Evolutionary conservation across 345 rosid genomes (phyloP).

Genomic region (Streptanthus diversifolius): DNA sequence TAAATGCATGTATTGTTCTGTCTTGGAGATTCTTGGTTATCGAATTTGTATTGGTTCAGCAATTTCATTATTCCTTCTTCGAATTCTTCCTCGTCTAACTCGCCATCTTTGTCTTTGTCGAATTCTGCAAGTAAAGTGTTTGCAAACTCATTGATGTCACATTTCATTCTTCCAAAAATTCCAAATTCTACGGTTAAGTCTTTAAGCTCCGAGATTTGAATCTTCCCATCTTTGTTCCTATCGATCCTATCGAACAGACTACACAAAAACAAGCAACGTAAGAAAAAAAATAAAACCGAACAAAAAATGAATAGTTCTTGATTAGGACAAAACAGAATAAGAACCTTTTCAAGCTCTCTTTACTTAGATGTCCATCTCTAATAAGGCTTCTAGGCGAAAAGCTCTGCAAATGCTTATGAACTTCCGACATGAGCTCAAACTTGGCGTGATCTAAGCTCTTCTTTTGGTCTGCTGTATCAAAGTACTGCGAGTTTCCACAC

Average conservation of each 20-base stretch:
- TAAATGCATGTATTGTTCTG: constrained; percentile 28
- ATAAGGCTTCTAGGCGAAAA: constrained; percentile 33
- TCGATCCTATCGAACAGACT: constrained; percentile 35
- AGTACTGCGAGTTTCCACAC: constrained; percentile 16
- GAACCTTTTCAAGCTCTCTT: constrained; percentile 39
- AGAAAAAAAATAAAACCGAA: not conserved
- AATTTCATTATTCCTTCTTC: constrained; percentile 34
- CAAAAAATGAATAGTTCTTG: not conserved
- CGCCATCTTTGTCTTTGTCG: constrained; percentile 36
- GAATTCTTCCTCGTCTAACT: constrained; percentile 30
- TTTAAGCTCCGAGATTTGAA: constrained; percentile 35
- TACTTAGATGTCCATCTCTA: constrained; percentile 35
- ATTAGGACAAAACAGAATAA: not conserved
- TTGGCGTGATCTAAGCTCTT: constrained; percentile 35
- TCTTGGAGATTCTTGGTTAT: constrained; percentile 28
- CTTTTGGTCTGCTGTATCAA: constrained; percentile 34
- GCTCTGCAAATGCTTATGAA: constrained; percentile 35
- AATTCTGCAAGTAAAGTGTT: constrained; percentile 28
- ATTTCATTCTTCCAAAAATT: constrained; percentile 32
- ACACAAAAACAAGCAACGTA: not conserved
- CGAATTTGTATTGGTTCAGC: constrained; percentile 32
- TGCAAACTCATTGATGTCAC: constrained; percentile 38
- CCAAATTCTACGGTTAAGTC: constrained; percentile 37
- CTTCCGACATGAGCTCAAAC: constrained; percentile 39
- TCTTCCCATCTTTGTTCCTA: constrained; percentile 37